Evolutionary conservation across 1,284 basidiomycete species (phyloP), one percentile per base, ranked within the genome.

Genomic region (Heliocybe sulcata): DNA sequence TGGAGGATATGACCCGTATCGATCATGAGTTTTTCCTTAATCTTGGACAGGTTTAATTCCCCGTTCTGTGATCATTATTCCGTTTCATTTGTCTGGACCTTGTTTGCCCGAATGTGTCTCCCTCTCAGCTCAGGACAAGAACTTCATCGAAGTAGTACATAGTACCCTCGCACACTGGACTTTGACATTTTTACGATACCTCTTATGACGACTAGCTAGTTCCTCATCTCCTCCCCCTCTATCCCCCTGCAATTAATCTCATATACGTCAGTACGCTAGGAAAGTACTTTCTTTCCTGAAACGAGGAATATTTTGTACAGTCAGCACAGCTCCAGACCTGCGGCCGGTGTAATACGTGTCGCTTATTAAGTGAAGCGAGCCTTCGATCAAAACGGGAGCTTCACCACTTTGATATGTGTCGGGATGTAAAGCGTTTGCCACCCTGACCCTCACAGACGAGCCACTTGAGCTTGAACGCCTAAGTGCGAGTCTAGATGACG

Each of bases 1-100:
- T 25, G 62, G 64, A 54, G 70, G 65, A 31, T 63, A 63, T 49
- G 47, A 49, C 4, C 10, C 6, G 12, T 54, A 51, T 26, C 47
- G 47, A 22, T 49, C 9, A 49, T 20, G 19, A 8, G 38, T 16
- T 16, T 16, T 42, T 6, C 16, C 4, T 42, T 3, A 16, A 4
- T 42, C 19, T 42, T 42, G 38, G 4, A 42, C 38, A 42, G 16
- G 19, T n/a, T 42, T 6, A 42, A 6, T 42, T n/a, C 19, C 8
- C 4, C 38, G 6, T 42, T 20, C 38, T n/a, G 38, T 42, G 38
- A n/a, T 42, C 38, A 42, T n/a, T 42, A n/a, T 20, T 42, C n/a
- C 16, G 4, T 16, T 42, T 4, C n/a, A 4, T 42, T 16, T 42
- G 38, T 42, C 38, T 42, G 38, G 38, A 42, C 38, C 29, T 42